Conservation (phyloP, 164 flowering plant genomes). For the Amborella trichopoda region DNA sequence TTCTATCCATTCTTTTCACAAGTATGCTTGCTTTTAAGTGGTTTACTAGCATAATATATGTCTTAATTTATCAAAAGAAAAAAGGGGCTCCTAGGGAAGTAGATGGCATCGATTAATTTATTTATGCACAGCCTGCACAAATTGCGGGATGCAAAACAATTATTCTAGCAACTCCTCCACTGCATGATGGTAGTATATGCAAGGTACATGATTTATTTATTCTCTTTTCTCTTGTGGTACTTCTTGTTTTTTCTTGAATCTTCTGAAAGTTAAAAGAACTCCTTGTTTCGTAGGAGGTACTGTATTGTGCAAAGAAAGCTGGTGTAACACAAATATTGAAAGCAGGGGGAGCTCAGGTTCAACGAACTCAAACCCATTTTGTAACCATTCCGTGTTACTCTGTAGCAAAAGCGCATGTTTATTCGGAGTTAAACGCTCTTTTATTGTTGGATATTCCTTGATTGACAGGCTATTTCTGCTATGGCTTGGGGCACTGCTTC, state of each 20-base stretch:
- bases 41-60: no score
- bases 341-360: constrained; percentile 99
- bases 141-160: constrained; percentile 93
- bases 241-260: background rate
- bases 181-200: constrained; percentile 77
- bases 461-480: constrained; percentile 78
- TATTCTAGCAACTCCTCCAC: constrained; percentile 94
- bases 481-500: constrained; percentile 99
- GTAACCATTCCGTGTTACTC: background rate
- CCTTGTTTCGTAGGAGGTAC: constrained; percentile 55
- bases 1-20: no score
- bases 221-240: background rate
- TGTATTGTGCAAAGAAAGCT: constrained; percentile 96
- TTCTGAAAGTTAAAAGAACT: background rate
- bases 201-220: constrained; percentile 39
- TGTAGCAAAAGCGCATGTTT: background rate
- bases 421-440: background rate
- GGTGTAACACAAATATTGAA: constrained; percentile 98
- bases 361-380: background rate
- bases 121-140: constrained; percentile 73
- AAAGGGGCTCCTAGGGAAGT: no score
- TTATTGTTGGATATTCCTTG: background rate
- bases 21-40: no score
- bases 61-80: no score
- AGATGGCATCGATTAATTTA: no score